Base-by-base conservation (phyloP, 257 asterid species). In the Gardenia jasminoides region DNA sequence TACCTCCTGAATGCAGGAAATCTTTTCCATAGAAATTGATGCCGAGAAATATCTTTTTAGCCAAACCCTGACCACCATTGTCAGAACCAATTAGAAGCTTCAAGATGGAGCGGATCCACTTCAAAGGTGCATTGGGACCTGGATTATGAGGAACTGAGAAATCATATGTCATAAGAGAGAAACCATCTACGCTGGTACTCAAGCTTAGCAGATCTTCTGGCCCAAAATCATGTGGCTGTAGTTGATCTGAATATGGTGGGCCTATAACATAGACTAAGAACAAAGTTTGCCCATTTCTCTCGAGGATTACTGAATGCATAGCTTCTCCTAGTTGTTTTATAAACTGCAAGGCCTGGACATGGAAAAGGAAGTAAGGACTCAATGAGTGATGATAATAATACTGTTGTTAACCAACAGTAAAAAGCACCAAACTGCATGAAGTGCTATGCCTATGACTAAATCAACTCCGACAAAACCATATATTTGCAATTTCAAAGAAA, bases 91-190 rank as follows among this genome's bases (percentile, higher is more conserved):
- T 87, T 81, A 95, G 94, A 82, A 93, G 82, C 83, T 73, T 83
- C 86, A 95, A 77, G 85, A 82, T 84, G 39, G 92, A 91, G 44
- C 59, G 94, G 72, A 95, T 89, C 99, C 98, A 95, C 86, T 88
- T 87, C 61, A 93, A 82, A 81, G 98, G 99, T 76, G 98, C 99
- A 88, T 90, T 95, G 71, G 99, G 99, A 77, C 99, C 99, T 10
- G 98, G 99, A 86, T 89, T 95, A 48, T 92, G 93, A 58, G 99
- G 98, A 87, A 85, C 88, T 67, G 99, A 95, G 93, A 91, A 92
- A 84, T 95, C 99, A 30, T 93, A 95, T 30, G 99, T 93, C 99
- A 95, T 93, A 65, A 95, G 93, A 75, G 99, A 93, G 90, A 91
- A 95, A 73, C 97, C 97, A 83, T 95, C 98, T 59, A 95, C 96